Conservation (phyloP, 352 stramenopile genomes). For the Phytophthora europaea region DNA sequence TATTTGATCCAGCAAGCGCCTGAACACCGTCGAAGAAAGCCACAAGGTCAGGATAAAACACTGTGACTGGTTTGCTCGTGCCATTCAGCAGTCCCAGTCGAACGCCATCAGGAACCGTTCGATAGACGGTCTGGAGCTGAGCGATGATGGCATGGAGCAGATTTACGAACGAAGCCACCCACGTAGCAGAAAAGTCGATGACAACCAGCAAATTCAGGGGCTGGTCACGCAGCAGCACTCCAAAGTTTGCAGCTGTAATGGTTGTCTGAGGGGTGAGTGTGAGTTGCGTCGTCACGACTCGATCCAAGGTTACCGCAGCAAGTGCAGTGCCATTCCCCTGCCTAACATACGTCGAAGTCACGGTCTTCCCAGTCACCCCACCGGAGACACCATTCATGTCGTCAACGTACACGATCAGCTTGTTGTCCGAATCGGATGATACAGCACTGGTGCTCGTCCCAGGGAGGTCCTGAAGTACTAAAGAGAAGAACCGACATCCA, state of each 20-base stretch:
- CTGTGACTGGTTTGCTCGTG: constrained; percentile 7
- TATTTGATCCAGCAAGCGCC: constrained; percentile 12
- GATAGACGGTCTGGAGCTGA: constrained; percentile 49
- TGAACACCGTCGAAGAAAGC: constrained; percentile 33
- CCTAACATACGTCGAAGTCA: constrained; percentile 37
- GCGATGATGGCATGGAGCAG: constrained; percentile 52
- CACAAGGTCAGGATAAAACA: constrained; percentile 33
- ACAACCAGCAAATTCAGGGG: constrained; percentile 62
- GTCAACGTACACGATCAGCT: constrained; percentile 59
- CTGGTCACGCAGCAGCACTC: constrained; percentile 37
- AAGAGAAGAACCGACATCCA: constrained; percentile 49
- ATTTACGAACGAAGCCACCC: constrained; percentile 26
- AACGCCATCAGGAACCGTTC: constrained; percentile 28
- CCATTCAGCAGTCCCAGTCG: constrained; percentile 41
- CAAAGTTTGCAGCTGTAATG: constrained; percentile 7
- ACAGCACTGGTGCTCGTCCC: constrained; percentile 26
- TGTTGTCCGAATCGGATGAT: constrained; percentile 41
- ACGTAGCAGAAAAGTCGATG: constrained; percentile 43
- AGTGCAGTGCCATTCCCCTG: constrained; percentile 21
- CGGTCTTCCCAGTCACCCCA: constrained; percentile 10
- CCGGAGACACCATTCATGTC: constrained; percentile 50
- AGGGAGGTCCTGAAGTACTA: constrained; percentile 43
- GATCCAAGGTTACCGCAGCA: constrained; percentile 46
- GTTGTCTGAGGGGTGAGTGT: constrained; percentile 37
- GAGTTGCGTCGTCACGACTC: constrained; percentile 40